Conservation (phyloP, 495 filamentous ascomycete species). For the Bacidia rubella region DNA sequence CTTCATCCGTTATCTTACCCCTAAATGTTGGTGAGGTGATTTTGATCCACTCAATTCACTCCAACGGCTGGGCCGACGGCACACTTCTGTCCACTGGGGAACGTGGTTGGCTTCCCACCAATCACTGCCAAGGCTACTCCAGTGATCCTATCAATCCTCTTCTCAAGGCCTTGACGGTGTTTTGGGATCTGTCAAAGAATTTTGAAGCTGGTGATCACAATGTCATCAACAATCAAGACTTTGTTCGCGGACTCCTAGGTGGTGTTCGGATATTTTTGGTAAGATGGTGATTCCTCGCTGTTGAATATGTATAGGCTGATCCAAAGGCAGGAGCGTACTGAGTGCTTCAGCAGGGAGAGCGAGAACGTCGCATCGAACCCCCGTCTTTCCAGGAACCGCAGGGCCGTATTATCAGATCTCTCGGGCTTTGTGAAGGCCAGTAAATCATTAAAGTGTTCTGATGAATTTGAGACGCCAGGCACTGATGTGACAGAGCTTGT, state of each 20-base stretch:
- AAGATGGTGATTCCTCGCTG: slow-evolving; percentile 10
- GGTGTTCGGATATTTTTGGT: slow-evolving; percentile 85
- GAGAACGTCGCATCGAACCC: slow-evolving; percentile 57
- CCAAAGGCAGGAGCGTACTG: slow-evolving; percentile 57
- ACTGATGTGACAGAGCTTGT: slow-evolving; percentile 50
- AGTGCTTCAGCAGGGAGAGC: slow-evolving; percentile 76
- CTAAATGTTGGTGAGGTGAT: slow-evolving; percentile 86
- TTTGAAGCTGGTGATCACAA: slow-evolving; percentile 46
- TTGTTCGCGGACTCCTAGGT: slow-evolving; percentile 83
- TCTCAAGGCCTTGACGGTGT: slow-evolving; percentile 72
- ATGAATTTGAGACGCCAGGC: slow-evolving; percentile 46
- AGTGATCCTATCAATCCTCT: slow-evolving; percentile 71
- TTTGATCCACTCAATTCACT: slow-evolving; percentile 90
- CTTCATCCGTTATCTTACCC: slow-evolving; percentile 71
- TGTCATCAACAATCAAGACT: slow-evolving; percentile 74
- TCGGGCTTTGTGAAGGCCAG: slow-evolving; percentile 78
- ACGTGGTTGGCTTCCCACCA: slow-evolving; percentile 93
- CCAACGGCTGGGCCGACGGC: slow-evolving; percentile 97
- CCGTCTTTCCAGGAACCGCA: slow-evolving; percentile 66
- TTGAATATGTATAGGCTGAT: background rate
- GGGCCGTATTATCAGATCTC: slow-evolving; percentile 75
- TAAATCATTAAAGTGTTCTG: slow-evolving; percentile 61
- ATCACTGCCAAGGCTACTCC: slow-evolving; percentile 94
- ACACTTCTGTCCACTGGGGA: slow-evolving; percentile 81
- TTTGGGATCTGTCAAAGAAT: slow-evolving; percentile 79